phyloP scores from a whole-genome alignment of 345 rosid species.

The Eucalyptus erythrocorys region DNA sequence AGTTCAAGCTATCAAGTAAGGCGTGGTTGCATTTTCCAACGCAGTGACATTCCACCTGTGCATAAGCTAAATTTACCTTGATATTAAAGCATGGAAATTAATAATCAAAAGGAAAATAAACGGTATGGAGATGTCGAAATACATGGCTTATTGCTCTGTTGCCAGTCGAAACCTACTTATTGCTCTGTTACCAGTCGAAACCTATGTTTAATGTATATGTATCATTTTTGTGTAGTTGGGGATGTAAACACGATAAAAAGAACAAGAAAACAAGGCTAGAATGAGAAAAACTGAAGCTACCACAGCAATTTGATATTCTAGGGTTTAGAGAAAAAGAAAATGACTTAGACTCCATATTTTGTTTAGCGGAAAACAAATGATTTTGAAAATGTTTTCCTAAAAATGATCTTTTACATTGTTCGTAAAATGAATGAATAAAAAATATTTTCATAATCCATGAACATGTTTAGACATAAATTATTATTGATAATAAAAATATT shows the following conservation, averaged over 20 bases:
- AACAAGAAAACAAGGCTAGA: neutral
- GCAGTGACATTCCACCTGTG: neutral
- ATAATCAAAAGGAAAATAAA: neutral
- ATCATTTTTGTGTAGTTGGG: neutral
- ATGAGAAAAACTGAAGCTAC: neutral
- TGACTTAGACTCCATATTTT: too few relatives aligned
- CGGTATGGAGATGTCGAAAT: neutral
- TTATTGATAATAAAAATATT: neutral
- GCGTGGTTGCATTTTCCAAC: neutral
- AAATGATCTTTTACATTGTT: neutral
- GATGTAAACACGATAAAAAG: too few relatives aligned
- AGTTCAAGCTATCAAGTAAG: neutral
- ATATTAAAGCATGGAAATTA: neutral
- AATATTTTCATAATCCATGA: neutral
- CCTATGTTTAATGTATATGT: neutral
- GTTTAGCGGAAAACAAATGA: too few relatives aligned
- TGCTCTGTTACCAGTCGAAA: neutral
- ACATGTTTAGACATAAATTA: neutral
- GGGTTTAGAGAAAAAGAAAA: neutral
- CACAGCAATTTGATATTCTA: neutral
- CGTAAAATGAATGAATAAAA: neutral
- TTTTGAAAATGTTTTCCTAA: neutral
- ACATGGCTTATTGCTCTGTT: neutral
- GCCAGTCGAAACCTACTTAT: neutral
- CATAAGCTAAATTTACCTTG: neutral